These are phyloP conservation scores for Ceratobasidium theobromae DNA, from an alignment of 1,284 basidiomycete species.

Conservation along the genomic window DNA sequence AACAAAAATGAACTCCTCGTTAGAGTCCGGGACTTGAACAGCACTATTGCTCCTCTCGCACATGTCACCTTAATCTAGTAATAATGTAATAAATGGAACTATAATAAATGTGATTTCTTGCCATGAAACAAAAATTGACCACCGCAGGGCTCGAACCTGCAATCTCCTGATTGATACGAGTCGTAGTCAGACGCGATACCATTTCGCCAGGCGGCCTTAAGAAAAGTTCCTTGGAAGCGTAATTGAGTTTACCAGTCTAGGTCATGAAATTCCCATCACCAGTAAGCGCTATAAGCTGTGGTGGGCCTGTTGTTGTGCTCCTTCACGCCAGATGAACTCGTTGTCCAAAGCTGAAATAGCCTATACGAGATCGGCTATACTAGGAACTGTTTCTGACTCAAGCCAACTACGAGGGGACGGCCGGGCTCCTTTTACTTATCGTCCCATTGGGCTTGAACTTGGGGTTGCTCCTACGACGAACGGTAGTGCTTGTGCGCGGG, in stretches of 20 bases:
- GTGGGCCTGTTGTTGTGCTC: background rate
- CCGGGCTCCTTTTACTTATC: conserved; percentile 60
- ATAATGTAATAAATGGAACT: background rate
- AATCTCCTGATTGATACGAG: conserved; percentile 66
- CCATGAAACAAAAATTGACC: conserved; percentile 49
- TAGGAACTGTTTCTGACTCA: conserved; percentile 46
- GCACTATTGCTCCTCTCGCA: no score
- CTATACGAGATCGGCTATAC: conserved; percentile 65
- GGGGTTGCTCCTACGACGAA: conserved; percentile 74
- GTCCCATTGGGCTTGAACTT: conserved; percentile 68
- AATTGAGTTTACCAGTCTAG: background rate
- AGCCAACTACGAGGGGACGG: conserved; percentile 65
- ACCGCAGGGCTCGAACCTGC: conserved; percentile 88
- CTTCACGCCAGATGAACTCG: background rate
- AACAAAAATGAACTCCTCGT: background rate
- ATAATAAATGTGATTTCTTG: background rate
- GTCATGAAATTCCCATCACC: background rate
- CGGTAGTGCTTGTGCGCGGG: conserved; percentile 69
- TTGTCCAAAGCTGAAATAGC: conserved; percentile 72
- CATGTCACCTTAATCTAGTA: no score
- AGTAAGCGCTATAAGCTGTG: background rate
- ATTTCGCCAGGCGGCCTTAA: conserved; percentile 19
- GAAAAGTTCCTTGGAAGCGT: background rate
- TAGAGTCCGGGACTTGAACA: conserved; percentile 5
- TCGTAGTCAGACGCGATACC: conserved; percentile 33